A percentile compares a stretch with the other conserved stretches of the same genome.
Conservation (phyloP, 129 eudicot genomes). For the Chrysanthemum seticuspe region DNA sequence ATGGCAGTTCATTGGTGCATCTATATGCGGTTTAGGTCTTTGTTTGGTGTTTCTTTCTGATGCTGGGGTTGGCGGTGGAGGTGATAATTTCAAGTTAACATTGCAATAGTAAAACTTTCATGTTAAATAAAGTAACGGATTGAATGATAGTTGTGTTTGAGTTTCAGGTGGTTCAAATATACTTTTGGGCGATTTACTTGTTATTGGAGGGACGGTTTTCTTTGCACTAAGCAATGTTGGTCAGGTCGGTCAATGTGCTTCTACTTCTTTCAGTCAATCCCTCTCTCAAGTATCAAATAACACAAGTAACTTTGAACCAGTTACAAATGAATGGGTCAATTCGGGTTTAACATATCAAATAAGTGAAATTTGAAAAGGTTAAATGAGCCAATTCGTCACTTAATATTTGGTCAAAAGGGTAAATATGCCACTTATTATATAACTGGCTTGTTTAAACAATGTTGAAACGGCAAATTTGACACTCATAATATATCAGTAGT, state of each 20-base stretch:
- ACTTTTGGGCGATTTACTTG: conserved; percentile 77
- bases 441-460: too few relatives aligned
- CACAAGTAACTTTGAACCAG: neutral
- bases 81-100: conserved; percentile 31
- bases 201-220: conserved; percentile 55
- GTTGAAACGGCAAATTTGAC: too few relatives aligned
- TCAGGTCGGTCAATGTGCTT: conserved; percentile 45
- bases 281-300: too few relatives aligned
- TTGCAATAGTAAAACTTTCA: neutral
- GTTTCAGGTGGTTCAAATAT: conserved; percentile 83
- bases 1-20: conserved; percentile 76
- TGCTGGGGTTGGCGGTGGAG: conserved; percentile 64
- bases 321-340: neutral
- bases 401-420: too few relatives aligned
- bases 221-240: conserved; percentile 79
- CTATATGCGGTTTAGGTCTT: conserved; percentile 69
- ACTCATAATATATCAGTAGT: too few relatives aligned
- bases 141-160: conserved; percentile 7
- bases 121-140: neutral
- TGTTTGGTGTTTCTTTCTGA: conserved; percentile 68
- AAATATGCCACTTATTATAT: too few relatives aligned
- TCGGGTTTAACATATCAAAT: neutral
- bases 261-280: neutral
- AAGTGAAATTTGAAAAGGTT: too few relatives aligned
- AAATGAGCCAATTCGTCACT: too few relatives aligned